phyloP scores from a whole-genome alignment of 768 basidiomycete species.

The Leccinum ochraceum region DNA sequence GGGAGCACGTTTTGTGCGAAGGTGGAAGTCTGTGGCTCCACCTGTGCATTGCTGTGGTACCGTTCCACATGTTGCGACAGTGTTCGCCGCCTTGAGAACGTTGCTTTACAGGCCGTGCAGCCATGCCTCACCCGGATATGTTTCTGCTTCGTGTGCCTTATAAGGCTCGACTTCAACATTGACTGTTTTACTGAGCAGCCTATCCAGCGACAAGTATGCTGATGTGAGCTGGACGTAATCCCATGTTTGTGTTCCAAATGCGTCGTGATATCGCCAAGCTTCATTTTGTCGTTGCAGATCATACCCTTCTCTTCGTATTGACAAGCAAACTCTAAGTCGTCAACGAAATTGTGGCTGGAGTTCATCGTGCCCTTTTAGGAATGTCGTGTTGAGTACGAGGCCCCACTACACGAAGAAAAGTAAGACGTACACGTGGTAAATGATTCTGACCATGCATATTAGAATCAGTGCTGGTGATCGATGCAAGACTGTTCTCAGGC shows the following conservation, averaged over 20 bases:
- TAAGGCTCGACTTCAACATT: constrained; percentile 8
- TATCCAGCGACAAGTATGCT: background rate
- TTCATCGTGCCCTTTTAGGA: constrained; percentile 5
- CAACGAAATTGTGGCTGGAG: background rate
- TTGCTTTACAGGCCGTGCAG: too few relatives aligned
- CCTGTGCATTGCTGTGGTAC: background rate
- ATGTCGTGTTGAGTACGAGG: background rate
- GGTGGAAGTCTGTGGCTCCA: background rate
- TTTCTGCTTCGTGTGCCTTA: too few relatives aligned
- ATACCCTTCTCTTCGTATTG: background rate
- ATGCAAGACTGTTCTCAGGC: too few relatives aligned
- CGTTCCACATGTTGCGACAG: background rate
- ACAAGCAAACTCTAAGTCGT: constrained; percentile 3
- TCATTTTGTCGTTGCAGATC: constrained; percentile 2
- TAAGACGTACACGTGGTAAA: too few relatives aligned
- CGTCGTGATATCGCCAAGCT: background rate
- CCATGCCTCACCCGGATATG: too few relatives aligned
- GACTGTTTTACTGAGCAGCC: background rate
- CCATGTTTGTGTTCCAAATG: constrained; percentile 2
- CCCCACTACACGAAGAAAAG: background rate
- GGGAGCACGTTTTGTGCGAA: background rate
- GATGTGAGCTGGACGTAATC: background rate
- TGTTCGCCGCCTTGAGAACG: too few relatives aligned
- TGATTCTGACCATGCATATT: too few relatives aligned
- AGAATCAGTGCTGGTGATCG: too few relatives aligned